Base-by-base conservation (phyloP, 1,139 yeast genomes). In the Lizanozyma gosingica region DNA sequence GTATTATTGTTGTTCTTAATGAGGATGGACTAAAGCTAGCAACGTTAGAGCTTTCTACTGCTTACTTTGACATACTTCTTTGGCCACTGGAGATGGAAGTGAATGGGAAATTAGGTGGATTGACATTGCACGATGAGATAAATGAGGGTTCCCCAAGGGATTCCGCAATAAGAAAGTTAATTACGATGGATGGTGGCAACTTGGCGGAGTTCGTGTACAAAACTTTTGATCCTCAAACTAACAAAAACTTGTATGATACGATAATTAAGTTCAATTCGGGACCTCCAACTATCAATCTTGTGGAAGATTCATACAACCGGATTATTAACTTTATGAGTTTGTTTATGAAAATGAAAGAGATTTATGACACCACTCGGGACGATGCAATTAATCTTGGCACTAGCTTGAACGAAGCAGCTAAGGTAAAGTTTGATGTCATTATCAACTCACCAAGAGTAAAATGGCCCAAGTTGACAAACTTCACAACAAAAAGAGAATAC, bases 11-110 rank as follows among this genome's bases (percentile, higher is more conserved):
- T 44, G 78, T 85, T 3, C 65, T 94, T 37, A 85, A 86, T 55
- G 97, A 92, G 52, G 95, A 87, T 46, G 83, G 92, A 2, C 69
- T 81, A 36, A 82, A 84, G 48, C 59, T 94, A 37, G 95, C 96
- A 0, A 87, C 96, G 0, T 56, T 90, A 45, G 74, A 77, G 41
- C 65, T 94, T 40, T 81, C 87, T 41, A 76, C 84, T 8, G 97
- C 96, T 2, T 73, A 75, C 39, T 73, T 88, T 37, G 64, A 70
- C 14, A 76, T 86, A 4, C 68, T 80, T 34, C 57, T 88, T 35
- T 64, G 87, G 15, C 94, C 94, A 0, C 95, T 83, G 48, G 79
- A 78, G 35, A 70, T 90, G 80, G 85, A 82, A 49, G 75, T 90
- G 1, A 67, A 62, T 17, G 81, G 94, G n/a, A 77, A 71, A 37